Base-by-base conservation (phyloP, 768 basidiomycete genomes). In the Galerina marginata region DNA sequence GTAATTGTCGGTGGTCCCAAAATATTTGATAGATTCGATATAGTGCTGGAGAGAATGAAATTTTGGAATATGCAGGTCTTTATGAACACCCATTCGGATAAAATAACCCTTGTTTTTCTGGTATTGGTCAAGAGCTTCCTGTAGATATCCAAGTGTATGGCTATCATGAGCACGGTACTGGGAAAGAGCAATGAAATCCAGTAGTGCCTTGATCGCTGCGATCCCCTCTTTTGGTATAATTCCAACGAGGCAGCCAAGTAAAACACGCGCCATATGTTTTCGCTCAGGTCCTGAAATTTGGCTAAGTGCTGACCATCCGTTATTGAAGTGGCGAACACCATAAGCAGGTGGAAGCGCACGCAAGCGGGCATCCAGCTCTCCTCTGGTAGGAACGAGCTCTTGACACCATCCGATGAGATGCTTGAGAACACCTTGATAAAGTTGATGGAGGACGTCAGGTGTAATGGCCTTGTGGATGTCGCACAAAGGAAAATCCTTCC, bases 231-330 rank as follows among this genome's bases (percentile, higher is more conserved):
- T 38, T 15, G 59, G 38, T 4, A 66, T 33, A 16, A 26, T 43
- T 4, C 72, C 72, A 9, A 69, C 67, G 0, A 78, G 50, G 29
- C 71, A 64, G 0, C 67, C 69, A n/a, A 74, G 42, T 14, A 78
- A 65, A 36, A 74, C 66, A n/a, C 68, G 67, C 40, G 71, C 66
- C 65, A 78, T 74, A 14, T 67, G 61, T 56, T 78, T 77, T 23
- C 74, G 68, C 61, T 82, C 75, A 0, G 66, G 65, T 2, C 80
- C 81, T 0, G 76, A 76, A 58, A 77, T 72, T 60, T 80, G 79
- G 2, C 74, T 72, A 0, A 83, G 60, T 0, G 58, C 39, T 0
- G 76, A 77, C 16, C 82, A 78, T 0, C 80, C 79, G 10, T 75
- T 75, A 15, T 65, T 67, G 67, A 81, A 81, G 26, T 75, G 73